phyloP scores from a whole-genome alignment of 2,329 filamentous ascomycete genomes.

The Aspergillus ustus region DNA sequence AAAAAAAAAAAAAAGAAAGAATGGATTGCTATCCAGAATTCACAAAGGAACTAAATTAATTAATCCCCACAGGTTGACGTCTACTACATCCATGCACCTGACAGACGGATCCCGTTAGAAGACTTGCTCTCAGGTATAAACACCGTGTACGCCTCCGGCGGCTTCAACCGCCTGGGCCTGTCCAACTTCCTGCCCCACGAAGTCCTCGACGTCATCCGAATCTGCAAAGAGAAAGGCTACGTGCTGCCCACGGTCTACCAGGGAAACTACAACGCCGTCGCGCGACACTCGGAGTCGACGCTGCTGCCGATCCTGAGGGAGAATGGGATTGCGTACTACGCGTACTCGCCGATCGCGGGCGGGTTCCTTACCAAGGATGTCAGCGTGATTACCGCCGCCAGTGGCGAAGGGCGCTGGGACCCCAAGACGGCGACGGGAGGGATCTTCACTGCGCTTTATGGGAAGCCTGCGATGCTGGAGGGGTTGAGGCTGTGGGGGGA shows the following conservation, averaged over 20 bases:
- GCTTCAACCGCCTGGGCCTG: constrained; percentile 41
- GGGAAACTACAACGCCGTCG: constrained; percentile 47
- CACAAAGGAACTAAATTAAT: not conserved
- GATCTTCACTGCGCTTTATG: constrained; percentile 30
- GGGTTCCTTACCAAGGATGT: constrained; percentile 37
- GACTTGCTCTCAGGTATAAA: constrained; percentile 38
- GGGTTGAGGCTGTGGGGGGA: constrained; percentile 24
- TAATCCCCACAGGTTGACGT: not conserved
- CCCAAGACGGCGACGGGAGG: constrained; percentile 23
- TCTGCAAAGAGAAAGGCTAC: constrained; percentile 44
- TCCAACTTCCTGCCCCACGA: constrained; percentile 51
- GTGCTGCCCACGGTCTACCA: constrained; percentile 53
- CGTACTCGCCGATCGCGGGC: constrained; percentile 38
- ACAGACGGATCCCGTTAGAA: constrained; percentile 35
- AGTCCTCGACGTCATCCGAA: constrained; percentile 43
- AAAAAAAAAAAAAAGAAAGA: not conserved
- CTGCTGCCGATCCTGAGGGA: constrained; percentile 52
- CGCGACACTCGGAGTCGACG: constrained; percentile 43
- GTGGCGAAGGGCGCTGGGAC: constrained; percentile 22
- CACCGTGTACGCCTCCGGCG: constrained; percentile 36
- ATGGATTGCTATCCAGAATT: not conserved
- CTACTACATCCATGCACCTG: constrained; percentile 40
- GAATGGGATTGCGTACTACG: constrained; percentile 50
- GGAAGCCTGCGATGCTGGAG: constrained; percentile 35
- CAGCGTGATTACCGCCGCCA: not conserved